Base-by-base conservation (phyloP, 169 alveolate species). In the Neospora caninum region DNA sequence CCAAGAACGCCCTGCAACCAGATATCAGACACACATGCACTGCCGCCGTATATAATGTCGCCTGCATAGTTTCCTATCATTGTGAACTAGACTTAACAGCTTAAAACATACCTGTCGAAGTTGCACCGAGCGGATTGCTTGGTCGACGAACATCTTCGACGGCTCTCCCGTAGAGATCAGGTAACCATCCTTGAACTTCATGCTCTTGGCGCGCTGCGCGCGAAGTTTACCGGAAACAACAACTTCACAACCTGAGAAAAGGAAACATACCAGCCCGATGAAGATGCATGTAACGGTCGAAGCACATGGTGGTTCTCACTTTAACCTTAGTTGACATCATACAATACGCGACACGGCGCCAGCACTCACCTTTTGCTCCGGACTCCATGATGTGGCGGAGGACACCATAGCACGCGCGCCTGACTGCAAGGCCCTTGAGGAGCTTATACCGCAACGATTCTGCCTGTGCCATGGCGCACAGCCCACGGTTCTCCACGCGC, bases 181-280 rank as follows among this genome's bases (percentile, higher is more conserved):
- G 97, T 99, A 99, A 97, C 99, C 99, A 53, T 96, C 96, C 67
- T 91, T 54, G 94, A 98, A 99, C 99, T 97, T 99, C 99, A 98
- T 99, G 95, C 99, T 98, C 98, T 99, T 99, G 94, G 99, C 99
- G 97, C 99, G 99, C 97, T 99, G 99, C 87, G 99, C 99, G 94
- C 99, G 98, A 93, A 99, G 97, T 98, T 99, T 99, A 34, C 99
- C 99, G 91, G 99, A 98, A 94, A 99, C 99, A 95, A 99, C 99
- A 94, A 99, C 99, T 97, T 99, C 99, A 94, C 99, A 99, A 87
- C 99, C 99, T 91, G 95, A 22, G 27, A 80, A 43, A n/a, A 82
- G 25, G 10, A 29, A 82, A 82, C 88, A 41, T 41, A 10, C 88
- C 10, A 36, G 41, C 9, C 27, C 54, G 36, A 10, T 9, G 88